Evolutionary conservation across 2,329 filamentous ascomycete species (phyloP), one percentile per base, ranked within the genome.

Genomic region (Chaetomium sp.): DNA sequence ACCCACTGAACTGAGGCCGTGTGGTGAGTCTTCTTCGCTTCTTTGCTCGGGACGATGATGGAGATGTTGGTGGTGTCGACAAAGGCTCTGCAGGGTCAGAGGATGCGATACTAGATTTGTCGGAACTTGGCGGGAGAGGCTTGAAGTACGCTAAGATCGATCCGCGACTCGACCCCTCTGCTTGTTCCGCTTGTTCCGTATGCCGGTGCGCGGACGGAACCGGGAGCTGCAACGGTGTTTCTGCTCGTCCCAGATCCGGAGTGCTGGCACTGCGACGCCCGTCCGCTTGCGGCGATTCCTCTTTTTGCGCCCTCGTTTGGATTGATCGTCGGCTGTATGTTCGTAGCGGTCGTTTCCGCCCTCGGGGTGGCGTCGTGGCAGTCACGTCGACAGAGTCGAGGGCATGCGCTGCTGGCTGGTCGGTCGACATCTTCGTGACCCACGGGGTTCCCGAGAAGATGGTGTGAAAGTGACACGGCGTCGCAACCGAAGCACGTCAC

Each of bases 291-390:
- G 68, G 63, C 2, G 56, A 51, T 1, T 63, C 47, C 2, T 54
- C 51, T 16, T 68, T 63, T 2, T 59, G 57, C 8, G 69, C 62
- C n/a, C 70, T 71, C 4, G 54, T 64, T n/a, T 71, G 70, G 7
- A 57, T 60, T 35, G 72, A 61, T 25, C 75, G 76, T 54, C 75
- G 76, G 57, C 77, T 72, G 38, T 79, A 79, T 4, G 77, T 79
- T 63, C 76, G 76, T 29, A 78, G 64, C 1, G 73, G 73, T 47
- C 74, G 70, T 65, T 74, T 76, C 56, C 68, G 67, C n/a, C 10
- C 49, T 35, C 25, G 67, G 2, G 62, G n/a, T 7, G 33, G 13
- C 5, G 38, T 35, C 6, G 59, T 53, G 10, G 31, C 10, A 4
- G 38, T 25, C 21, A 27, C 4, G 25, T 5, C n/a, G 6, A 33